Base-by-base conservation (phyloP, 1,284 basidiomycete species). In the Austroboletus olivaceoglutinosus region DNA sequence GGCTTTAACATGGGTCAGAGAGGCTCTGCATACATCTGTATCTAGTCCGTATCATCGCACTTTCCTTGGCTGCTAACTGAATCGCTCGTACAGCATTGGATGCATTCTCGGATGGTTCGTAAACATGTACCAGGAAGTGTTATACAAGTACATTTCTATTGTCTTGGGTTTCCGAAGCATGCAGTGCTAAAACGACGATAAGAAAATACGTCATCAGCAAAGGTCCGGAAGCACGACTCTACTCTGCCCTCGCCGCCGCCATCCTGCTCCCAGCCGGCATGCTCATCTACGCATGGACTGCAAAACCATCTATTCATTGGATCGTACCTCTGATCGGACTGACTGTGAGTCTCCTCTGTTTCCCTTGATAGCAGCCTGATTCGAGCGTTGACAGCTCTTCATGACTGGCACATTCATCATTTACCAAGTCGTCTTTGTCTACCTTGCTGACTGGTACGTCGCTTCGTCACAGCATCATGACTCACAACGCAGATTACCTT, bases 371-470 rank as follows among this genome's bases (percentile, higher is more conserved):
- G 31, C 29, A 25, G 33, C 18, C 19, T 29, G 19, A 37, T 29
- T 39, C 10, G 30, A 42, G 15, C n/a, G 13, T 18, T 27, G 19
- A 23, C 45, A 81, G 80, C 30, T 81, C 7, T 82, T 82, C 60
- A 76, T 79, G 40, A 79, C 76, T 67, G 78, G 77, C 0, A 65
- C 74, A 4, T 87, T 80, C 64, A 73, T 79, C 21, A 80, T 88
- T 13, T 88, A 86, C 62, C 70, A 85, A 29, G 77, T 77, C 1
- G 81, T 84, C 10, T 89, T 89, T 64, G 75, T 80, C 18, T 90
- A 89, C 58, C 74, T 90, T 19, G 85, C 86, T 1, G 87, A 89
- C 62, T 86, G 84, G 82, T 86, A 59, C 25, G 76, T 65, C 41
- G 22, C 19, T 27, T 18, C 13, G 5, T 36, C 45, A 6, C 41